phyloP scores from a whole-genome alignment of 345 rosid genomes.

The Pelargonium nanum region DNA sequence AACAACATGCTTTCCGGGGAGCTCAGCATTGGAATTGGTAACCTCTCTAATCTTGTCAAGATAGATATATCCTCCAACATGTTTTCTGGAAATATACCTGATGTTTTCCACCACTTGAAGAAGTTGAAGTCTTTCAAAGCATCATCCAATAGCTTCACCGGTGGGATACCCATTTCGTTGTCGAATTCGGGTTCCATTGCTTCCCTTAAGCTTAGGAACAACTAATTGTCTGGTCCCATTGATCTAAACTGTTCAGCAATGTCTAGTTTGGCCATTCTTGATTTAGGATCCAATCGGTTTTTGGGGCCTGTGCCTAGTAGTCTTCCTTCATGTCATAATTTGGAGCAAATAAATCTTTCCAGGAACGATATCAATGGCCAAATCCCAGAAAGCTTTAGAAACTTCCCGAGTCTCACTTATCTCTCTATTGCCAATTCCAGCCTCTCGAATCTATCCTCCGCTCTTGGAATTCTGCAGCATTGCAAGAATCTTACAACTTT shows the following conservation, averaged over 20 bases:
- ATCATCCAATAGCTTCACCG: slow-evolving; percentile 39
- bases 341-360: slow-evolving; percentile 53
- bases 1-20: slow-evolving; percentile 46
- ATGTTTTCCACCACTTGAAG: slow-evolving; percentile 32
- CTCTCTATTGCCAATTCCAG: slow-evolving; percentile 58
- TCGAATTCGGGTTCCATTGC: slow-evolving; percentile 38
- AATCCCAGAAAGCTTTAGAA: slow-evolving; percentile 51
- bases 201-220: slow-evolving; percentile 61
- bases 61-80: slow-evolving; percentile 45
- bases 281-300: slow-evolving; percentile 52
- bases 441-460: slow-evolving; percentile 40
- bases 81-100: slow-evolving; percentile 52
- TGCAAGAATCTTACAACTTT: slow-evolving; percentile 55
- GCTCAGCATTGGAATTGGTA: slow-evolving; percentile 28
- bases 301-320: slow-evolving; percentile 40
- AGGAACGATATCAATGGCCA: slow-evolving; percentile 46
- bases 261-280: slow-evolving; percentile 46
- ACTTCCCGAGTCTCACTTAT: slow-evolving; percentile 45
- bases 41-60: slow-evolving; percentile 36
- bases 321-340: slow-evolving; percentile 42
- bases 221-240: slow-evolving; percentile 45
- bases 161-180: slow-evolving; percentile 50
- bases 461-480: slow-evolving; percentile 44
- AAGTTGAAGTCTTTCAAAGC: slow-evolving; percentile 32
- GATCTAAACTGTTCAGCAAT: slow-evolving; percentile 49